Evolutionary conservation across 257 asterid genomes (phyloP).

Genomic region (Solanum lycopersicoides): DNA sequence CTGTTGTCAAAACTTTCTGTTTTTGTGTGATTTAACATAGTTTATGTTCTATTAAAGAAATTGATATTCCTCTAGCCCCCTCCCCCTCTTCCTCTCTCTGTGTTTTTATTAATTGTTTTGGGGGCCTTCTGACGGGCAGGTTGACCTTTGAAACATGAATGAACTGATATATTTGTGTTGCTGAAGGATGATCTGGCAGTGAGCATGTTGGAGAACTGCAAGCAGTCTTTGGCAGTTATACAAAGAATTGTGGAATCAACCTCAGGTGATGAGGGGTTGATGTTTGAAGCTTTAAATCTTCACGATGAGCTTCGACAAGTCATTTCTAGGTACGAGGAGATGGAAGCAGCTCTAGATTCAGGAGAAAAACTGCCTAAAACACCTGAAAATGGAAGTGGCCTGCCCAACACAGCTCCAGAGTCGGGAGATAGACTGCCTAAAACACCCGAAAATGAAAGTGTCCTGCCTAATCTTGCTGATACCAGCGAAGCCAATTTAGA

Average conservation of each 20-base stretch:
- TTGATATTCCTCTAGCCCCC: background rate
- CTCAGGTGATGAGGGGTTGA: slow-evolving; percentile 67
- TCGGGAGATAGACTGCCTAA: slow-evolving; percentile 16
- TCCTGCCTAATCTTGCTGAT: slow-evolving; percentile 15
- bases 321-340: slow-evolving; percentile 44
- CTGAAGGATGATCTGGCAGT: slow-evolving; percentile 67
- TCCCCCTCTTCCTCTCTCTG: background rate
- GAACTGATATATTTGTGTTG: background rate
- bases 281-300: slow-evolving; percentile 79
- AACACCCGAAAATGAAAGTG: slow-evolving; percentile 10
- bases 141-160: background rate
- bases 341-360: slow-evolving; percentile 36
- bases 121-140: background rate
- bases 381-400: background rate
- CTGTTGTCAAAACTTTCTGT: too few species aligned
- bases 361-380: slow-evolving; percentile 12
- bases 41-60: background rate
- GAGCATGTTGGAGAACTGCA: slow-evolving; percentile 72
- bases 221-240: slow-evolving; percentile 50
- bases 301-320: slow-evolving; percentile 73
- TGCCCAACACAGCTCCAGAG: slow-evolving; percentile 18
- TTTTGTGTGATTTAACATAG: too few species aligned
- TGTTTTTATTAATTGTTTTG: background rate
- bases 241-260: slow-evolving; percentile 74
- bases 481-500: slow-evolving; percentile 11